Evolutionary conservation across 768 basidiomycete species (phyloP).

Genomic region (Gymnopilus dilepis): DNA sequence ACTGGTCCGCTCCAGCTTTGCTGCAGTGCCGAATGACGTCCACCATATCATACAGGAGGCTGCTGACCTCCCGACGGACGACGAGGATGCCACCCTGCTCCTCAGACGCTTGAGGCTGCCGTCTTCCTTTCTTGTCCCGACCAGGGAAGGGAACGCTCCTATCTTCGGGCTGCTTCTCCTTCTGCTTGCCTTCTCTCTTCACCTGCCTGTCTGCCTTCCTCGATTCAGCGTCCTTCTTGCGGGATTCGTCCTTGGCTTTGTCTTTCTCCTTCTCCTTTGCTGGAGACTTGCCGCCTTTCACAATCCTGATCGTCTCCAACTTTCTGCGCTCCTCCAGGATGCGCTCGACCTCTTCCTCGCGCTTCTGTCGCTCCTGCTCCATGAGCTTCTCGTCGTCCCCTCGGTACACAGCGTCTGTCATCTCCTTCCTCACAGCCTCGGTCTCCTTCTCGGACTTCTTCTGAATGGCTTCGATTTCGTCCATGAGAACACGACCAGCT

Average conservation of each 20-base stretch:
- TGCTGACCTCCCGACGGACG: not conserved
- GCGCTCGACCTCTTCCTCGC: constrained; percentile 3
- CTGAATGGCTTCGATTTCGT: constrained; percentile 18
- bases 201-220: not conserved
- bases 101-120: not conserved
- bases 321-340: constrained; percentile 2
- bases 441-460: constrained; percentile 19
- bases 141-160: not conserved
- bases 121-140: not conserved
- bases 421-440: constrained; percentile 19
- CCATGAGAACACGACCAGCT: constrained; percentile 29
- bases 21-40: not conserved
- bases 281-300: not conserved
- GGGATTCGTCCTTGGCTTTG: not conserved
- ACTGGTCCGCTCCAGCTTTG: not conserved
- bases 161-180: not conserved
- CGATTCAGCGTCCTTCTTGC: not conserved
- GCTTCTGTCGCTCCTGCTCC: constrained; percentile 12
- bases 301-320: constrained; percentile 1
- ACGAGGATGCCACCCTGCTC: no score
- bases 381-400: constrained; percentile 12
- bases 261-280: not conserved
- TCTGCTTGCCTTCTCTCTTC: not conserved
- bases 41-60: not conserved
- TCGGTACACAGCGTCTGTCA: constrained; percentile 9